Evolutionary conservation across 2,329 filamentous ascomycete genomes (phyloP).

Genomic region (Diaporthe sp.): DNA sequence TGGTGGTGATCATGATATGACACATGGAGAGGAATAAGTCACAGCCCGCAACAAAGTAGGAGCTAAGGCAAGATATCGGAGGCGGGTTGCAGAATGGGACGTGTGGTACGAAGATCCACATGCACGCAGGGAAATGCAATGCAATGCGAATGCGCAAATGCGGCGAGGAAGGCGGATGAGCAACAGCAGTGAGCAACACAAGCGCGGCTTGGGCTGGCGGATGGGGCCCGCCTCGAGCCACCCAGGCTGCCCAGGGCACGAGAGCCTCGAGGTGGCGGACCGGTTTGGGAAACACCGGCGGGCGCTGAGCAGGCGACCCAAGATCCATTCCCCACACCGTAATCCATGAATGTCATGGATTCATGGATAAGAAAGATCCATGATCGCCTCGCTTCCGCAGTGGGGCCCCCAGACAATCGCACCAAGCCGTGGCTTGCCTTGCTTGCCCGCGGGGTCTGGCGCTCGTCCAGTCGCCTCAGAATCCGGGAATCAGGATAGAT

Average conservation of each 20-base stretch:
- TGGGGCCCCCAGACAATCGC: constrained; percentile 6
- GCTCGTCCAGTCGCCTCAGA: not conserved
- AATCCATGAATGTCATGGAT: constrained; percentile 8
- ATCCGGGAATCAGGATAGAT: constrained; percentile 21
- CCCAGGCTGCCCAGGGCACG: not conserved
- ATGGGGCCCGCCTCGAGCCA: constrained; percentile 8
- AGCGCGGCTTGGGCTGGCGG: not conserved
- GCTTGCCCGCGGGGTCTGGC: not conserved
- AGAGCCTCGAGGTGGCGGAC: constrained; percentile 1
- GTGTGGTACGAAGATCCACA: constrained; percentile 26
- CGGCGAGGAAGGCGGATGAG: constrained; percentile 1
- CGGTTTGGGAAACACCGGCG: not conserved
- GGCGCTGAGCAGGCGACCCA: not conserved
- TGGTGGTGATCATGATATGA: constrained; percentile 17
- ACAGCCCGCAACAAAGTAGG: not conserved
- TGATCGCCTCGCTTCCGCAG: constrained; percentile 28
- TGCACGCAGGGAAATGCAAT: constrained; percentile 31
- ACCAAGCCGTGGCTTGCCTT: constrained; percentile 4
- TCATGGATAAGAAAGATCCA: constrained; percentile 13
- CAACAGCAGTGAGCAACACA: not conserved
- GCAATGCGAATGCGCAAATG: constrained; percentile 18
- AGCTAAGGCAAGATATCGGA: constrained; percentile 26
- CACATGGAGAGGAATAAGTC: constrained; percentile 10
- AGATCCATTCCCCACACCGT: constrained; percentile 12
- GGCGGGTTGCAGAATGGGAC: not conserved